Conservation (phyloP, 83 land plant genomes). For the Picea engelmannii region DNA sequence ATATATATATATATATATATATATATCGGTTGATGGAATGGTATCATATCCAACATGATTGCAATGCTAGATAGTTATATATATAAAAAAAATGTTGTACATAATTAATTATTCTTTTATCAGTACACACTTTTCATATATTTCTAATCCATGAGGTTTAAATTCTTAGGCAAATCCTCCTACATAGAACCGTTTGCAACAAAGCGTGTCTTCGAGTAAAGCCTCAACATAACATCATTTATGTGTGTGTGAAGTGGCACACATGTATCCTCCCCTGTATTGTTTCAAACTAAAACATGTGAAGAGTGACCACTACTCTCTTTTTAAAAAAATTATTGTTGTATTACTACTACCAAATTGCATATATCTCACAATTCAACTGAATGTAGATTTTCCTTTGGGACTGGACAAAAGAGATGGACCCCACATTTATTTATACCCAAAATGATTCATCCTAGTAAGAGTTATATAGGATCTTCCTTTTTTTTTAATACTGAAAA, state of each 20-base stretch:
- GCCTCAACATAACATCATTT: constrained; percentile 98
- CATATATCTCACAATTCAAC: constrained; percentile 97
- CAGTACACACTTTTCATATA: constrained; percentile 78
- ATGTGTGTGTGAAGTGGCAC: constrained; percentile 99
- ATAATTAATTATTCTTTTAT: too few relatives aligned
- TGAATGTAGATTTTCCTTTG: constrained; percentile 96
- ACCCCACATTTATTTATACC: constrained; percentile 99
- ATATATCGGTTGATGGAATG: too few relatives aligned
- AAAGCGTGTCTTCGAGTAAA: constrained; percentile 87
- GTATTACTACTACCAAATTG: constrained; percentile 99
- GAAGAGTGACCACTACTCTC: constrained; percentile 98
- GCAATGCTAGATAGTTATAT: too few relatives aligned
- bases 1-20: too few relatives aligned
- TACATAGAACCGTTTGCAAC: constrained; percentile 62
- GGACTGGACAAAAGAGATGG: constrained; percentile 98
- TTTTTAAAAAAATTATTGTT: constrained; percentile 92
- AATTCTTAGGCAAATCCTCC: constrained; percentile 49
- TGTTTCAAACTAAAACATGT: constrained; percentile 98
- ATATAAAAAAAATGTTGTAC: too few relatives aligned
- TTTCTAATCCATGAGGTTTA: constrained; percentile 65
- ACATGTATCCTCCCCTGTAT: constrained; percentile 99
- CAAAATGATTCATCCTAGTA: constrained; percentile 86
- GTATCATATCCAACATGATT: too few relatives aligned
- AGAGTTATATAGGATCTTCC: constrained; percentile 94
- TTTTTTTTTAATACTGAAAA: constrained; percentile 91